Conservation (phyloP, 331 rosid genomes). For the Phaseolus coccineus region DNA sequence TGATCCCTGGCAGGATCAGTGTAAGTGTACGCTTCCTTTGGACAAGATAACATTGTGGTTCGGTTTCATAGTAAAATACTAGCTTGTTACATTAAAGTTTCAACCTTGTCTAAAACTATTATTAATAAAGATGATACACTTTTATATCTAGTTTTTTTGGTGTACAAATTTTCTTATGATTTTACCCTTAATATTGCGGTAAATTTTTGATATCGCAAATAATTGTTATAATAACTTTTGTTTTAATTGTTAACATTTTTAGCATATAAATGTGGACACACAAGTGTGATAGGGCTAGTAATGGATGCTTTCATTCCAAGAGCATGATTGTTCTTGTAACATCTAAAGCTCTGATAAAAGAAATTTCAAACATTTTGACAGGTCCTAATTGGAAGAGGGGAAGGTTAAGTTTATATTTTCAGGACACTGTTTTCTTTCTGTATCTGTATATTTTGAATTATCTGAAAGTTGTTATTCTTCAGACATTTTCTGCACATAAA, state of each 20-base stretch:
- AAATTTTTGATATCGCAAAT: no score
- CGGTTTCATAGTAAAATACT: constrained; percentile 10
- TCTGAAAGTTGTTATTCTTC: not conserved
- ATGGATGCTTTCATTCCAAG: constrained; percentile 1
- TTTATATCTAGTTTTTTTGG: no score
- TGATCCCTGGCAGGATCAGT: constrained; percentile 18
- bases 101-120: not conserved
- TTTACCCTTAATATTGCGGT: no score
- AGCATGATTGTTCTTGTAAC: not conserved
- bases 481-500: not conserved
- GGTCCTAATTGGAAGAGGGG: not conserved
- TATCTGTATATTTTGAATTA: constrained; percentile 2
- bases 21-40: not conserved
- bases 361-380: constrained; percentile 12
- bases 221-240: no score
- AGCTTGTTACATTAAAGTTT: not conserved
- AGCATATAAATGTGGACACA: no score
- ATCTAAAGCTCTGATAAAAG: constrained; percentile 9
- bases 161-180: no score
- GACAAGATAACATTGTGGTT: constrained; percentile 7
- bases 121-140: no score
- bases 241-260: no score
- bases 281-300: no score
- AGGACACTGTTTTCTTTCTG: not conserved
- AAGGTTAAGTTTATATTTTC: not conserved